These are phyloP conservation scores for Trametes sanguinea DNA, from an alignment of 768 basidiomycete species.

Conservation along the genomic window DNA sequence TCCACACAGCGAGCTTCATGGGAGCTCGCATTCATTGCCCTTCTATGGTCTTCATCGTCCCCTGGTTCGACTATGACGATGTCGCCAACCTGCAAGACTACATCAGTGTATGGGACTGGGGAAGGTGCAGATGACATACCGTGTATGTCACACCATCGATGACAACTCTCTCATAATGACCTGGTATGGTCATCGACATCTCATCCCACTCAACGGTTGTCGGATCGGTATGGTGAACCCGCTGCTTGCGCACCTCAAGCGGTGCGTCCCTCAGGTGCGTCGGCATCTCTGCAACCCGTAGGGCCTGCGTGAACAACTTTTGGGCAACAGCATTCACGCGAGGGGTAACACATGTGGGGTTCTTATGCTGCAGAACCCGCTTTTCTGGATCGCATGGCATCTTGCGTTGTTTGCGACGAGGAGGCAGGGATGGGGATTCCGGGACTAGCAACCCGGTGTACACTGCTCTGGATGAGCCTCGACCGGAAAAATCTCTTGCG, in stretches of 20 bases:
- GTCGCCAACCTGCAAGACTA: slow-evolving; percentile 54
- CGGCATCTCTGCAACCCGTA: slow-evolving; percentile 4
- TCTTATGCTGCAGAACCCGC: slow-evolving; percentile 40
- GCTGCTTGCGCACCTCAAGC: neutral
- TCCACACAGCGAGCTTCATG: slow-evolving; percentile 44
- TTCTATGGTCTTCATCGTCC: slow-evolving; percentile 43
- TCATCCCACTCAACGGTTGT: slow-evolving; percentile 38
- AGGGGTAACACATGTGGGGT: slow-evolving; percentile 33
- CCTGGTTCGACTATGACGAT: slow-evolving; percentile 65
- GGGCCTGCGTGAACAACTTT: slow-evolving; percentile 8
- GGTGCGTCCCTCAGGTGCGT: neutral
- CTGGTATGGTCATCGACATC: slow-evolving; percentile 26
- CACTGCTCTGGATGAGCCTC: neutral
- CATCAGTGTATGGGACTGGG: too few species aligned
- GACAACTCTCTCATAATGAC: slow-evolving; percentile 46
- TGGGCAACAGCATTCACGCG: slow-evolving; percentile 16
- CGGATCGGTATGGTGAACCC: slow-evolving; percentile 31
- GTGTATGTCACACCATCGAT: slow-evolving; percentile 61
- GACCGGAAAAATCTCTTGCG: neutral
- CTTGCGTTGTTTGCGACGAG: neutral
- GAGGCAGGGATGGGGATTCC: neutral
- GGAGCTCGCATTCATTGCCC: slow-evolving; percentile 43
- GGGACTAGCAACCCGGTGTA: neutral
- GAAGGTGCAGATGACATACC: slow-evolving; percentile 37
- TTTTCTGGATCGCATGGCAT: slow-evolving; percentile 27